Base-by-base conservation (phyloP, 23 red algal genomes). In the Gracilariopsis chorda region DNA sequence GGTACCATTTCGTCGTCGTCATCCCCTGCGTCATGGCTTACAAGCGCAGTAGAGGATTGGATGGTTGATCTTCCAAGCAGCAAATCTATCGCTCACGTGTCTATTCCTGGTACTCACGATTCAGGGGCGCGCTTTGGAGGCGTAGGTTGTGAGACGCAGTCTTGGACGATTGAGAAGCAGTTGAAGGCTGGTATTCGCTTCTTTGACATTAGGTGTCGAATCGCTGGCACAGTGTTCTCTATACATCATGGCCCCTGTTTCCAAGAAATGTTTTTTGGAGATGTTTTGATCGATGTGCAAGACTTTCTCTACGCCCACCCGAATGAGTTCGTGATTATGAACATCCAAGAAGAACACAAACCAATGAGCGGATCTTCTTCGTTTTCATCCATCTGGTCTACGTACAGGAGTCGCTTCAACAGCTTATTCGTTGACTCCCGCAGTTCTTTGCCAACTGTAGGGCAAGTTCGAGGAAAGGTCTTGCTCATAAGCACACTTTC, bases 41-140 rank as follows among this genome's bases (percentile, higher is more conserved):
- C 62, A 1, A 20, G 23, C 6, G 62, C 82, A 5, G 62, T 55
- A 21, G 62, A 21, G 8, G 82, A 86, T 33, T 86, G 82, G 62
- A 86, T 86, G 82, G 4, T 20, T 29, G 60, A 86, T 16, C n/a
- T 86, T 1, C 23, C 62, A 8, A 27, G 71, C 37, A 55, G 62
- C 41, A 48, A 68, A 72, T 71, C 82, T 20, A 47, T 86, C 24
- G 60, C 58, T 10, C 58, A 86, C 32, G 62, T 86, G 33, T 86
- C 82, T 33, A 86, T 86, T 48, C 82, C 82, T 10, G 82, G 82
- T 4, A 86, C 82, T 55, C 82, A 86, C 55, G 82, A 86, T 47
- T 52, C 62, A 11, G 82, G 82, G n/a, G 82, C 82, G 17, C 62
- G 37, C 24, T 71, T 48, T 35, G 82, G 63, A 19, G 82, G 82